These are phyloP conservation scores for Exobasidium cylindrosporum DNA, from an alignment of 1,284 basidiomycete genomes.

Conservation along the genomic window DNA sequence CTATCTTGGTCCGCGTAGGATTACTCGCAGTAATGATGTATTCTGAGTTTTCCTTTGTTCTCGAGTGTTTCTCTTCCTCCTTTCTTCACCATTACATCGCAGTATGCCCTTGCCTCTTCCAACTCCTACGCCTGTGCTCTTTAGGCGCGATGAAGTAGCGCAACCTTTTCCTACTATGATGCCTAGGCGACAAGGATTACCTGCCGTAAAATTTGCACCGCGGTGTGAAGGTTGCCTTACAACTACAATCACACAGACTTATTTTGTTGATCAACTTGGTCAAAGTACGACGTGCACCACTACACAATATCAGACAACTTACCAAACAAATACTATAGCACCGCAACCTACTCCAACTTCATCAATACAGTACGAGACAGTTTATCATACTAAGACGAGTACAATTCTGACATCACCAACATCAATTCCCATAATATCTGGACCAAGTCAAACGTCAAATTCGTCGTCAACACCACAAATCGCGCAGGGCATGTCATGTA, in stretches of 20 bases:
- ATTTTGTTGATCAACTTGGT: conserved; percentile 1
- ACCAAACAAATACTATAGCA: not conserved
- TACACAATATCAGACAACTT: conserved; percentile 1
- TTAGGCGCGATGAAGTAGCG: not conserved
- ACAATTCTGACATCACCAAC: not conserved
- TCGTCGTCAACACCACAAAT: not conserved
- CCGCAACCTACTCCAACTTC: not conserved
- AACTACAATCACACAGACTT: conserved; percentile 1
- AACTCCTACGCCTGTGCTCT: not conserved
- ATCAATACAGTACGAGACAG: not conserved
- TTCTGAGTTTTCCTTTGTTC: too few relatives aligned
- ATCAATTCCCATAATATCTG: not conserved
- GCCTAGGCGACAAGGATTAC: not conserved
- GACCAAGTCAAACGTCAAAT: not conserved
- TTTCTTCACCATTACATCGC: too few relatives aligned
- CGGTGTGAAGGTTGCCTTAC: conserved; percentile 1
- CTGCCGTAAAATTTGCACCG: not conserved
- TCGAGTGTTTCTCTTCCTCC: too few relatives aligned
- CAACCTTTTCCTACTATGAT: not conserved
- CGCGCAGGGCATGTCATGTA: not conserved
- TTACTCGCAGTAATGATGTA: too few relatives aligned
- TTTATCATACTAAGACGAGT: not conserved
- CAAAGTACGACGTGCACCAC: conserved; percentile 9
- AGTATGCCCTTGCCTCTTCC: not conserved
- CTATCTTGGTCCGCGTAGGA: too few relatives aligned